Evolutionary conservation across 2,329 filamentous ascomycete species (phyloP).

Genomic region (Pseudofabraea citricarpa): DNA sequence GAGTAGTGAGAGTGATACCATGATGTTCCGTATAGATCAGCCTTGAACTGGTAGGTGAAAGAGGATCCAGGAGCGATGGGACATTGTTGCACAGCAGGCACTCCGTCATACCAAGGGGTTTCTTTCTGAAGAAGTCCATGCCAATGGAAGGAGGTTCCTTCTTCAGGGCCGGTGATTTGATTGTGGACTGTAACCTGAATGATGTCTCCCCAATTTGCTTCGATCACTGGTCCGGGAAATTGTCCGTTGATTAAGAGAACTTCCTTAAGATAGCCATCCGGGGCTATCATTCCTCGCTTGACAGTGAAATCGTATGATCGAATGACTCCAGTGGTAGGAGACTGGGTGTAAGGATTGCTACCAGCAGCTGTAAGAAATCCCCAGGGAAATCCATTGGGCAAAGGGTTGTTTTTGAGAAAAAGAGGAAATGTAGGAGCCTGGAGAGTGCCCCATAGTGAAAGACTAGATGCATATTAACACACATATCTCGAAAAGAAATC

Average conservation of each 20-base stretch:
- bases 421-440: constrained; percentile 26
- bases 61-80: constrained; percentile 49
- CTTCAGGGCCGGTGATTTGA: constrained; percentile 44
- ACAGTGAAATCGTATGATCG: constrained; percentile 28
- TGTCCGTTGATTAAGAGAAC: constrained; percentile 41
- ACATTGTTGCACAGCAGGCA: constrained; percentile 53
- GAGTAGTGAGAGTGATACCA: constrained; percentile 61
- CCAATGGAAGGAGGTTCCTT: constrained; percentile 36
- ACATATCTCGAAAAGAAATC: too few relatives aligned
- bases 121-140: constrained; percentile 43
- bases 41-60: constrained; percentile 25
- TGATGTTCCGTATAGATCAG: constrained; percentile 38
- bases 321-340: constrained; percentile 35
- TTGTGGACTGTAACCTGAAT: constrained; percentile 67
- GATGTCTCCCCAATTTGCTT: constrained; percentile 33
- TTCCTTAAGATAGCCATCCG: constrained; percentile 42
- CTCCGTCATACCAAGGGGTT: constrained; percentile 36
- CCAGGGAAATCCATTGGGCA: constrained; percentile 48
- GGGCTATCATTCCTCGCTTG: constrained; percentile 24
- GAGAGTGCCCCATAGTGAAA: constrained; percentile 28
- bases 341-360: constrained; percentile 31
- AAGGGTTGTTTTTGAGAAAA: constrained; percentile 44
- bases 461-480: too few relatives aligned
- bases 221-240: constrained; percentile 31
- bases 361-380: constrained; percentile 34